Evolutionary conservation across 345 rosid species (phyloP).

Genomic region (Eucalyptus sideroxylon): DNA sequence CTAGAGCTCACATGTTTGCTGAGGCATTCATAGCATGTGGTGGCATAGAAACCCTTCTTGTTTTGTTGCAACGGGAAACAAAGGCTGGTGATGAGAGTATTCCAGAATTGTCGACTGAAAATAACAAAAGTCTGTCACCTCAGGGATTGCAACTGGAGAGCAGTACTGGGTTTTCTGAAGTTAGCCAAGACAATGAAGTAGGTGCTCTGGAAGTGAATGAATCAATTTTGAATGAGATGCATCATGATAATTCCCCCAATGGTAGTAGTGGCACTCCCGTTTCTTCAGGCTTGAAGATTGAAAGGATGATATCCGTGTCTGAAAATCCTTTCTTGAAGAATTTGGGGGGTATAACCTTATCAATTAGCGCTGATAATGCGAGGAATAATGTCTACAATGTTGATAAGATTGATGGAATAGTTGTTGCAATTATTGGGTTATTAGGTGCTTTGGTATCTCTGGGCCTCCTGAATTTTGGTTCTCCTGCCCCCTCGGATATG

Average conservation of each 20-base stretch:
- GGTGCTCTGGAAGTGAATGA: conserved; percentile 22
- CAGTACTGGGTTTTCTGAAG: conserved; percentile 8
- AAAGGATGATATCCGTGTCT: conserved; percentile 50
- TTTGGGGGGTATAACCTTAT: conserved; percentile 94
- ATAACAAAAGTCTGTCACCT: conserved; percentile 16
- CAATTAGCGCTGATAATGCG: conserved; percentile 89
- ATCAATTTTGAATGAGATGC: conserved; percentile 18
- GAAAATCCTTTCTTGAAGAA: conserved; percentile 41
- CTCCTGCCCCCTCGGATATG: conserved; percentile 39
- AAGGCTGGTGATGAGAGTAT: conserved; percentile 57
- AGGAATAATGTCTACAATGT: conserved; percentile 89
- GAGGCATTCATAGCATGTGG: conserved; percentile 76
- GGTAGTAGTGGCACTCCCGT: conserved; percentile 17
- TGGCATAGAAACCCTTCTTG: conserved; percentile 97
- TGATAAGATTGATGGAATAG: conserved; percentile 80
- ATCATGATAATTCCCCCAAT: conserved; percentile 14
- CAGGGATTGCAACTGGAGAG: conserved; percentile 26
- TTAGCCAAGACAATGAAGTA: conserved; percentile 25
- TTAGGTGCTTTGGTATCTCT: conserved; percentile 72
- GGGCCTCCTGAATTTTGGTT: conserved; percentile 69
- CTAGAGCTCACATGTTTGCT: conserved; percentile 68
- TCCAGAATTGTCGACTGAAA: conserved; percentile 16
- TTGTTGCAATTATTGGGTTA: conserved; percentile 84
- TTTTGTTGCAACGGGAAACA: conserved; percentile 89
- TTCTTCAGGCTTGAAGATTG: conserved; percentile 26